Percentiles rank a stretch among this genome's conserved stretches.
Evolutionary conservation across 345 rosid genomes (phyloP).

Genomic region (Eucalyptus regnans): DNA sequence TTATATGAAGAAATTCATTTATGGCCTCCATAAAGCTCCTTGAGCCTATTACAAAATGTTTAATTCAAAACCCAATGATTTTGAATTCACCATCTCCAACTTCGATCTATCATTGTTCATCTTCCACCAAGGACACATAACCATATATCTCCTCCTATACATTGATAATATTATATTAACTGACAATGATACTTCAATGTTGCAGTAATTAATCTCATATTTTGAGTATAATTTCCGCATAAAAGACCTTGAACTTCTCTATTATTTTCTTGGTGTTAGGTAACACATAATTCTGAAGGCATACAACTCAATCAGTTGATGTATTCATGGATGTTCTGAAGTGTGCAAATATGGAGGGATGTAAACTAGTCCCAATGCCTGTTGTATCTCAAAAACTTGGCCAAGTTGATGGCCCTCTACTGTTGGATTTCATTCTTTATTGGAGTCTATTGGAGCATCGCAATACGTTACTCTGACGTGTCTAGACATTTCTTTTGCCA

Average conservation of each 20-base stretch:
- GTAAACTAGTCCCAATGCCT: background rate
- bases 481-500: background rate
- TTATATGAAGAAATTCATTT: background rate
- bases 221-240: background rate
- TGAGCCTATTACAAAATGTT: background rate
- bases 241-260: background rate
- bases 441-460: background rate
- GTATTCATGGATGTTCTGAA: background rate
- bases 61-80: background rate
- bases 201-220: background rate
- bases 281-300: background rate
- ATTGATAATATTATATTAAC: background rate
- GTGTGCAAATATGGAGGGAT: background rate
- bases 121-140: background rate
- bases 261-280: background rate
- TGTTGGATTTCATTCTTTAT: background rate
- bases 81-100: background rate
- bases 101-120: background rate
- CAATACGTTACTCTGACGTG: fast-evolving
- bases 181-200: background rate
- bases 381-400: background rate
- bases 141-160: background rate
- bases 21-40: background rate
- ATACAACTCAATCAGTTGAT: background rate
- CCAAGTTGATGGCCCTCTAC: background rate